Evolutionary conservation across 345 rosid species (phyloP).

Genomic region (Dovyalis caffra): DNA sequence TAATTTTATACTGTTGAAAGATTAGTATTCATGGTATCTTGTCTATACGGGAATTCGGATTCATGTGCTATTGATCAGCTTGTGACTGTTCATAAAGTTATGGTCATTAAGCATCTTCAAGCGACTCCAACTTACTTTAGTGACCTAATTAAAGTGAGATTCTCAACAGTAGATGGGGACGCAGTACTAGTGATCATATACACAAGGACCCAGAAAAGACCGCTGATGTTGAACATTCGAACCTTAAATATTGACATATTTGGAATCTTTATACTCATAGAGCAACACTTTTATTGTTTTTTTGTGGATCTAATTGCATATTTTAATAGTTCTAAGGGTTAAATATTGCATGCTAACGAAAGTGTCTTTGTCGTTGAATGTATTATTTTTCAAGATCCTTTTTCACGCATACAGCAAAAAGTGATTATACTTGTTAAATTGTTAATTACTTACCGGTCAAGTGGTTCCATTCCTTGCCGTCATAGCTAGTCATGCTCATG

Average conservation of each 20-base stretch:
- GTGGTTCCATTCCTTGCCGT: neutral
- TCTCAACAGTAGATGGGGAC: too few species aligned
- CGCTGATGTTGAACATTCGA: too few species aligned
- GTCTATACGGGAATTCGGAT: neutral
- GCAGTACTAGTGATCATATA: too few species aligned
- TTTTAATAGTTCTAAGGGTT: too few species aligned
- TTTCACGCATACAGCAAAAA: neutral
- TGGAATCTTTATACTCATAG: neutral
- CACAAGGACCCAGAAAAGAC: too few species aligned
- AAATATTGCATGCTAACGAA: neutral
- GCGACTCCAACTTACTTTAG: too few species aligned
- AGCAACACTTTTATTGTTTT: neutral
- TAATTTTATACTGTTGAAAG: too few species aligned
- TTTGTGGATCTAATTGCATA: neutral
- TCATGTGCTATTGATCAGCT: neutral
- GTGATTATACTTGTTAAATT: neutral
- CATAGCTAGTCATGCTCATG: too few species aligned
- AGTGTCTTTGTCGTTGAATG: neutral
- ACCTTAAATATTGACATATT: too few species aligned
- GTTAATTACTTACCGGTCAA: neutral
- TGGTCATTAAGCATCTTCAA: neutral
- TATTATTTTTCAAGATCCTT: neutral
- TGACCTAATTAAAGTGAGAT: too few species aligned
- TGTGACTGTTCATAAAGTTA: too few species aligned
- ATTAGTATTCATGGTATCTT: neutral